Base-by-base conservation (phyloP, 495 filamentous ascomycete species). In the Tuber umbilicatum region DNA sequence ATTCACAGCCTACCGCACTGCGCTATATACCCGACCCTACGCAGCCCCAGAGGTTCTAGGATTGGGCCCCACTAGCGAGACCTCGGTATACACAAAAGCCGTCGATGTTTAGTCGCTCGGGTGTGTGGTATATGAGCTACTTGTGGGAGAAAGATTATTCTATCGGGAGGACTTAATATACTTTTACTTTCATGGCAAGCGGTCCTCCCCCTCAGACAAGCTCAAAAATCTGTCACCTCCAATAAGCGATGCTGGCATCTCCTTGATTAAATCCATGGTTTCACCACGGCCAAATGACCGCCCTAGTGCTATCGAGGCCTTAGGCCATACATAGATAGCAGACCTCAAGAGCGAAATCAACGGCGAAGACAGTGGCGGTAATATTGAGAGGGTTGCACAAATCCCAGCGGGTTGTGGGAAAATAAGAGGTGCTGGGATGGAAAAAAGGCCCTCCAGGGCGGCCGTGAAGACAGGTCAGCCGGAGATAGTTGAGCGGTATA, bases 41-140 rank as follows among this genome's bases (percentile, higher is more conserved):
- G 60, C 68, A 38, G 73, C 73, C 2, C 76, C 73, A 39, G 76
- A 77, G 47, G 73, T 78, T 21, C 47, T 55, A 42, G 73, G 70
- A 45, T 41, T 68, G 17, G 64, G 45, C n/a, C n/a, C 73, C 43
- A 68, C 43, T 41, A 55, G 21, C 23, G 39, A 69, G 9, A 70
- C 73, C 14, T 75, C 76, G 47, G 64, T 72, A 31, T 75, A 77
- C 40, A 75, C 73, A 4, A 77, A 75, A 14, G 69, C 70, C 23
- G 73, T 75, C 27, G 73, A 77, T 55, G 73, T 77, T 19, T 76
- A 73, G 76, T 73, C 70, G 7, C 76, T 76, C 21, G 76, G 76
- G 41, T 76, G 76, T 43, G 67, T 76, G 43, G 27, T 70, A 31
- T 38, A 78, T 23, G 74, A 47, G 23, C 68, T 71, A 37, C 16